These are phyloP conservation scores for Ulota crispa DNA, from an alignment of 225 moss, liverwort and hornwort species.

Conservation along the genomic window DNA sequence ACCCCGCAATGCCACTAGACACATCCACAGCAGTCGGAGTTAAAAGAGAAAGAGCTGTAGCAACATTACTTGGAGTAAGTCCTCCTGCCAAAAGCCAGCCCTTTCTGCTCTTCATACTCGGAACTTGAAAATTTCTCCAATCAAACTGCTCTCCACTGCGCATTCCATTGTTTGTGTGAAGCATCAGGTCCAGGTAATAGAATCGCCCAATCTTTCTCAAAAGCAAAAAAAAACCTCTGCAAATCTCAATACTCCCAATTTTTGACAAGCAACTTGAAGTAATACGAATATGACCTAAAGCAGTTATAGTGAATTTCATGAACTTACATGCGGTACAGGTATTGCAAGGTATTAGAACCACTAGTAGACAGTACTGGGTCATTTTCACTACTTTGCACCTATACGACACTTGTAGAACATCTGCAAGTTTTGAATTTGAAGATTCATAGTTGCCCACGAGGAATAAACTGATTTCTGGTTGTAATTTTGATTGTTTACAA, in stretches of 20 bases:
- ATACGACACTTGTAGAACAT: background rate
- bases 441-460: too few relatives aligned
- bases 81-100: constrained; percentile 95
- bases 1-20: constrained; percentile 81
- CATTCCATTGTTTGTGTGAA: background rate
- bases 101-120: constrained; percentile 50
- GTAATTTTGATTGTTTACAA: too few relatives aligned
- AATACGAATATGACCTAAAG: too few relatives aligned
- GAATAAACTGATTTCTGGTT: background rate
- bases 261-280: background rate
- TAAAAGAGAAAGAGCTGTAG: constrained; percentile 61
- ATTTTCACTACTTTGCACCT: background rate
- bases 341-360: background rate
- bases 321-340: too few relatives aligned
- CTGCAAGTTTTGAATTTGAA: background rate
- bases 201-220: background rate
- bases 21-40: constrained; percentile 83
- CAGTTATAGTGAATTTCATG: too few relatives aligned
- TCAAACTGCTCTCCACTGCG: constrained; percentile 80
- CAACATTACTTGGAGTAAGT: constrained; percentile 75
- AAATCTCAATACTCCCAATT: background rate
- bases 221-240: background rate
- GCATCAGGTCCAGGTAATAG: background rate
- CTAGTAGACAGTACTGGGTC: background rate
- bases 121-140: constrained; percentile 70